phyloP scores from a whole-genome alignment of 2,329 filamentous ascomycete genomes.

The Fonsecaea multimorphosa region DNA sequence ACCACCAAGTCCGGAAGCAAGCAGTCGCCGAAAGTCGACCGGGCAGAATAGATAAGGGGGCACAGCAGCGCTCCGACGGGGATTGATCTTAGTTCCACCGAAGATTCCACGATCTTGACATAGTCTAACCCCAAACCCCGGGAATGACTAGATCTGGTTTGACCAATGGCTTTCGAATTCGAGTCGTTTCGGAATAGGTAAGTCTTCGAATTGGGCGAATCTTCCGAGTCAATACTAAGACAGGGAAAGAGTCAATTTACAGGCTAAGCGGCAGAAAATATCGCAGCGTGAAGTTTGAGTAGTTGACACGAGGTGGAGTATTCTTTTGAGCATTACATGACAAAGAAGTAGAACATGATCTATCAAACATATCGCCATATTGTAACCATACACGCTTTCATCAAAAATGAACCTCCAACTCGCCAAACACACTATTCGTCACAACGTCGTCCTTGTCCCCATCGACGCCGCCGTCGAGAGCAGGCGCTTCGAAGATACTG shows the following conservation, averaged over 20 bases:
- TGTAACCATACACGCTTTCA: neutral
- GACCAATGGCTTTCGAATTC: neutral
- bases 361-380: conserved; percentile 6
- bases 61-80: neutral
- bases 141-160: neutral
- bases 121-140: conserved; percentile 3
- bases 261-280: no score
- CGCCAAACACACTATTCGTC: conserved; percentile 19
- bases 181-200: no score
- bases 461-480: neutral
- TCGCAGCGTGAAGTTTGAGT: no score
- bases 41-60: neutral
- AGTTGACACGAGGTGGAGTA: neutral
- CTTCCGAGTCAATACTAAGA: no score
- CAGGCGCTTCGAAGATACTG: neutral
- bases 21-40: conserved; percentile 3
- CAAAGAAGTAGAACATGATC: neutral
- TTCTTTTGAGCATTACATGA: neutral
- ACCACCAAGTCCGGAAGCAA: neutral
- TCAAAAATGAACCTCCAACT: conserved; percentile 8
- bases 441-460: conserved; percentile 4
- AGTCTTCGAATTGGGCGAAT: no score
- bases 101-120: neutral
- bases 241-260: no score
- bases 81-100: neutral